A percentile compares a stretch with the other conserved stretches of the same genome.
phyloP scores from a whole-genome alignment of 2,329 filamentous ascomycete species.

The Cladosporium velox region DNA sequence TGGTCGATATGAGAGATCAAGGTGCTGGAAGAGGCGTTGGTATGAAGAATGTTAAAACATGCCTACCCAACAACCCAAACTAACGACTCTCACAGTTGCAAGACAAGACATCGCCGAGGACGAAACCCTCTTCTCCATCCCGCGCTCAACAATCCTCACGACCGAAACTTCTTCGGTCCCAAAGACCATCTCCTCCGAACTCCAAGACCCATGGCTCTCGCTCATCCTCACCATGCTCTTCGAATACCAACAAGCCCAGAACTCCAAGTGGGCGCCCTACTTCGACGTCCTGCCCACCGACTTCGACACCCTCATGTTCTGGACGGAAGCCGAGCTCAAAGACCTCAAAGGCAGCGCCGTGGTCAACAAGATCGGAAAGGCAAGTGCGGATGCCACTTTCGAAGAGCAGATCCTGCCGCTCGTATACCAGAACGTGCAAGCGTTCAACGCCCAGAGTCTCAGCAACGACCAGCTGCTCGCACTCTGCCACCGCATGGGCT shows the following conservation, averaged over 20 bases:
- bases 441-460: conserved; percentile 44
- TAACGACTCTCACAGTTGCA: conserved; percentile 60
- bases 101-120: conserved; percentile 68
- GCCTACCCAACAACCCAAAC: neutral
- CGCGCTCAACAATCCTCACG: conserved; percentile 69
- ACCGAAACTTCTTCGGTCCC: conserved; percentile 70
- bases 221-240: conserved; percentile 80
- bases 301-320: conserved; percentile 92
- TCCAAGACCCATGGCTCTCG: conserved; percentile 52
- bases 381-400: conserved; percentile 71
- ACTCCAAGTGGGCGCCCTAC: conserved; percentile 76
- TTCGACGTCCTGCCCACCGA: conserved; percentile 69
- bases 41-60: conserved; percentile 44
- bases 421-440: conserved; percentile 42
- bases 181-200: conserved; percentile 39
- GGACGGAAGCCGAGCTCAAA: conserved; percentile 68
- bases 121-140: conserved; percentile 78
- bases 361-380: conserved; percentile 73
- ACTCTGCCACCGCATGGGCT: conserved; percentile 78
- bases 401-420: conserved; percentile 57
- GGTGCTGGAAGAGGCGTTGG: conserved; percentile 64
- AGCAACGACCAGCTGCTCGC: conserved; percentile 52
- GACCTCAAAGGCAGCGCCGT: conserved; percentile 77
- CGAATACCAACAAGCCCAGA: conserved; percentile 62
- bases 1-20: conserved; percentile 59